Evolutionary conservation across 208 protist genomes (phyloP).

Genomic region (Crithidia sp.): DNA sequence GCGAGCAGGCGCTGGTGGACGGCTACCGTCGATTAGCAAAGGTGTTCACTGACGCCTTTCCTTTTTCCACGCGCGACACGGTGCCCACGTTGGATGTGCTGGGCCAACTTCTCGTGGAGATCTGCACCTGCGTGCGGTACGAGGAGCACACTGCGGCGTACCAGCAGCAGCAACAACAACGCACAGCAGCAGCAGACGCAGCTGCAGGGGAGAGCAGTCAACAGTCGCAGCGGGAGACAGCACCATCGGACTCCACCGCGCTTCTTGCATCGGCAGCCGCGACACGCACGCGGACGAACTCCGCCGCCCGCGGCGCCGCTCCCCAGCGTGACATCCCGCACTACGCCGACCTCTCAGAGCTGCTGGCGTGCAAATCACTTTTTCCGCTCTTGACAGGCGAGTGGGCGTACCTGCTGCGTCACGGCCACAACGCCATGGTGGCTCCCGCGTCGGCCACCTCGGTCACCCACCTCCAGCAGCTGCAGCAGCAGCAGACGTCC

Average conservation of each 20-base stretch:
- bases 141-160: not conserved
- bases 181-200: not conserved
- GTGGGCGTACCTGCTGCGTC: slow-evolving; percentile 16
- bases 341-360: slow-evolving; percentile 1
- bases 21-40: slow-evolving; percentile 14
- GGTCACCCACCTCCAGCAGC: not conserved
- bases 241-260: too few relatives aligned
- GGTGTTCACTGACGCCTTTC: slow-evolving; percentile 25
- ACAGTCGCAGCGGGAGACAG: not conserved
- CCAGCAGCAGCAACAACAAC: not conserved
- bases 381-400: slow-evolving; percentile 19
- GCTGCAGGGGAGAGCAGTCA: not conserved
- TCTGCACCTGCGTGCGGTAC: slow-evolving; percentile 24
- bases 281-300: not conserved
- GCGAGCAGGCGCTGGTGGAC: slow-evolving; percentile 29
- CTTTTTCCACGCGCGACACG: slow-evolving; percentile 10
- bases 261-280: too few relatives aligned
- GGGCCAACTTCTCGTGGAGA: slow-evolving; percentile 27
- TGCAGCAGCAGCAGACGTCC: not conserved
- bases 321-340: not conserved
- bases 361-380: not conserved
- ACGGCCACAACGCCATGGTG: not conserved
- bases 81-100: slow-evolving; percentile 36
- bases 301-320: not conserved
- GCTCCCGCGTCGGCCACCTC: not conserved